A percentile compares a stretch with the other conserved stretches of the same genome.
Evolutionary conservation across 1,139 yeast species (phyloP).

Genomic region (Magnusiomyces sp.): DNA sequence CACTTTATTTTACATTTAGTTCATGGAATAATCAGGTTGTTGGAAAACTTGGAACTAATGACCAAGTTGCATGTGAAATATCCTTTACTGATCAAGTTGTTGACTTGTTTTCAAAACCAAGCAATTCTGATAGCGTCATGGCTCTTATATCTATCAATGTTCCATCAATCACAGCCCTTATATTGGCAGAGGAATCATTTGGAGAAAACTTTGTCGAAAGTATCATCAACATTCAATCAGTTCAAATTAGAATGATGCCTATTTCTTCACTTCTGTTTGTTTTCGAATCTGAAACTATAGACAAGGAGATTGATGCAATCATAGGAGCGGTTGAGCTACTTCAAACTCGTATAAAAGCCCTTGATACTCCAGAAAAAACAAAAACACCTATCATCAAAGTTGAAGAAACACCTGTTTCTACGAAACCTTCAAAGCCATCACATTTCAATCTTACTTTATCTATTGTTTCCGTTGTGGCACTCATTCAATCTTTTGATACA

Average conservation of each 20-base stretch:
- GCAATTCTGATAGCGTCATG: neutral
- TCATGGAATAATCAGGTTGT: neutral
- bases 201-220: constrained; percentile 1
- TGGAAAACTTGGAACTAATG: neutral
- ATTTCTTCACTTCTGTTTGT: constrained; percentile 1
- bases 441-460: constrained; percentile 11
- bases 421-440: neutral
- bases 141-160: neutral
- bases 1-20: neutral
- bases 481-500: constrained; percentile 13
- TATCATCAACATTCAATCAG: neutral
- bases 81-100: constrained; percentile 1
- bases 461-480: constrained; percentile 5
- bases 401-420: neutral
- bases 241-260: constrained; percentile 2
- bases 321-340: neutral
- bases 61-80: neutral
- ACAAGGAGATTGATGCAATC: neutral
- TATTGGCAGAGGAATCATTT: neutral
- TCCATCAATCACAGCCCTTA: neutral
- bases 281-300: constrained; percentile 1
- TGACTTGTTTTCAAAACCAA: neutral
- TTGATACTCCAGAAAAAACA: no score
- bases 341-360: neutral
- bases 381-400: neutral